Evolutionary conservation across 2,329 filamentous ascomycete species (phyloP).

Genomic region (Trichophyton benhamiae): DNA sequence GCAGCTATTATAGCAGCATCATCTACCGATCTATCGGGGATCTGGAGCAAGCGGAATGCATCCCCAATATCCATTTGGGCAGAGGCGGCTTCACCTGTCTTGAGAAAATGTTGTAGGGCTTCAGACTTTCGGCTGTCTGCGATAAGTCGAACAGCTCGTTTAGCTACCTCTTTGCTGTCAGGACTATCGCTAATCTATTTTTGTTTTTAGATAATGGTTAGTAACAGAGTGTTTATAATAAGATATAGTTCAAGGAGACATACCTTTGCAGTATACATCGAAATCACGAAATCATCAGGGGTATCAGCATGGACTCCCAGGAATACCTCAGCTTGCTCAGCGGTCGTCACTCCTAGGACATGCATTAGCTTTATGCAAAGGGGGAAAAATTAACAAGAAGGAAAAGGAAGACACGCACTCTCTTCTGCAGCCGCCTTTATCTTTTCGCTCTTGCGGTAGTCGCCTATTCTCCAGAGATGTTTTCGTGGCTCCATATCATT

Average conservation of each 20-base stretch:
- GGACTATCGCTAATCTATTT: conserved; percentile 40
- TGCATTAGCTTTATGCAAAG: not conserved
- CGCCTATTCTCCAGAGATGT: conserved; percentile 48
- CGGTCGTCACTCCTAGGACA: conserved; percentile 42
- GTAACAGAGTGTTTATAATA: not conserved
- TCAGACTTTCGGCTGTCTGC: conserved; percentile 47
- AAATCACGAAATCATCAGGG: conserved; percentile 46
- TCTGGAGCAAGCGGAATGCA: conserved; percentile 41
- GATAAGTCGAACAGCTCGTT: conserved; percentile 47
- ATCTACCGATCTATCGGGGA: conserved; percentile 40
- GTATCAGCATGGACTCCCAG: conserved; percentile 41
- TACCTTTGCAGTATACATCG: conserved; percentile 47
- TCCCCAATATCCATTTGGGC: conserved; percentile 45
- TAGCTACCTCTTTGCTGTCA: conserved; percentile 37
- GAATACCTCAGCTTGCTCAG: conserved; percentile 51
- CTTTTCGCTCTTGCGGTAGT: conserved; percentile 43
- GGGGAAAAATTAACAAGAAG: not conserved
- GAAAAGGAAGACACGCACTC: conserved; percentile 23
- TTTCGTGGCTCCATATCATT: conserved; percentile 46
- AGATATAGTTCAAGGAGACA: not conserved
- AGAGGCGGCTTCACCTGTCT: conserved; percentile 38
- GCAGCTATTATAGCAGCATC: conserved; percentile 40
- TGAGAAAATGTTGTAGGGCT: conserved; percentile 40
- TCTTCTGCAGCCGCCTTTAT: conserved; percentile 48
- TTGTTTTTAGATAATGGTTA: not conserved